Evolutionary conservation across 805 yeast species (phyloP).

Genomic region (Wickerhamomyces tratensis): DNA sequence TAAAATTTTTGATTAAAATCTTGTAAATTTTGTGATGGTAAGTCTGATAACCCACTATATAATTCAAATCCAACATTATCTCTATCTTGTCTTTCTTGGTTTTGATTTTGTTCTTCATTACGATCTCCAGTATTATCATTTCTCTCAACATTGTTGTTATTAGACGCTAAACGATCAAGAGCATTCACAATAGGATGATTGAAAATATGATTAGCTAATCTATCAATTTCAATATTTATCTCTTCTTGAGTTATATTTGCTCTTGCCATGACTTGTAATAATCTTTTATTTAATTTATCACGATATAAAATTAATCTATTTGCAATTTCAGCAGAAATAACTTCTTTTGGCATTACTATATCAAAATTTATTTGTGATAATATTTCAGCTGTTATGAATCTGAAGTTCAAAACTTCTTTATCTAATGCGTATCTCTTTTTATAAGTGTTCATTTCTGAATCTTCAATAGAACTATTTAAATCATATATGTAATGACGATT

Average conservation of each 20-base stretch:
- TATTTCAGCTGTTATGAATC: slow-evolving; percentile 14
- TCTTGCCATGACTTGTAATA: slow-evolving; percentile 6
- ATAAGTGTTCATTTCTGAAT: slow-evolving; percentile 1
- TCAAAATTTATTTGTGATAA: slow-evolving; percentile 16
- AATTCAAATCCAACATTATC: background rate
- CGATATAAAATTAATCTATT: slow-evolving; percentile 7
- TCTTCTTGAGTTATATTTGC: slow-evolving; percentile 7
- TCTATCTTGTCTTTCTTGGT: background rate
- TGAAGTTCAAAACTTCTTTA: slow-evolving; percentile 8
- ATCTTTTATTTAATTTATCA: slow-evolving; percentile 9
- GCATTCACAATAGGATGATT: background rate
- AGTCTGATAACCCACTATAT: slow-evolving; percentile 1
- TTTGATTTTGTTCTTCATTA: no score
- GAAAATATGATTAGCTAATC: slow-evolving; percentile 12
- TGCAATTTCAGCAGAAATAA: slow-evolving; percentile 7
- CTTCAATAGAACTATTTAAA: slow-evolving; percentile 3
- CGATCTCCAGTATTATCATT: background rate
- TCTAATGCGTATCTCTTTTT: slow-evolving; percentile 10
- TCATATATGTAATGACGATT: slow-evolving; percentile 8
- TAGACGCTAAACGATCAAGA: no score
- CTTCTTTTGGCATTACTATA: slow-evolving; percentile 15
- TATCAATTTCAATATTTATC: slow-evolving; percentile 7
- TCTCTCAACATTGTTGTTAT: background rate
- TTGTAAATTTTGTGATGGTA: slow-evolving; percentile 4
- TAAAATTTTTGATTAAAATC: slow-evolving; percentile 12